Evolutionary conservation across 192 early-diverging fungal genomes (phyloP).

Genomic region (Linnemannia elongata): DNA sequence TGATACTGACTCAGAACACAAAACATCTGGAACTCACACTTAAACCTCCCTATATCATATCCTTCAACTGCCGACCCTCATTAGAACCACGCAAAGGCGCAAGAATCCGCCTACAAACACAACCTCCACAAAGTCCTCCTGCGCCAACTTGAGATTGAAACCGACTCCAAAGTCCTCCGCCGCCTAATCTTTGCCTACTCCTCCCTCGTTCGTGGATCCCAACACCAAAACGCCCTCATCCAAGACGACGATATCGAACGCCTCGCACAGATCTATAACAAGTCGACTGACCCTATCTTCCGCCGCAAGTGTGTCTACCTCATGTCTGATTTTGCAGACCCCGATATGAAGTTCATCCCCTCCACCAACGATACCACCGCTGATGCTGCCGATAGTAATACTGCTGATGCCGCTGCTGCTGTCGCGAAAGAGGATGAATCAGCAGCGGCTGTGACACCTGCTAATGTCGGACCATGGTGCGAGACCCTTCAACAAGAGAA

Average conservation of each 20-base stretch:
- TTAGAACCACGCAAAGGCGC: slow-evolving; percentile 47
- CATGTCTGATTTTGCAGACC: slow-evolving; percentile 48
- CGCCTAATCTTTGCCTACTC: slow-evolving; percentile 42
- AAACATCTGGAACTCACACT: background rate
- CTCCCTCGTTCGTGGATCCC: slow-evolving; percentile 36
- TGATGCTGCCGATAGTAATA: background rate
- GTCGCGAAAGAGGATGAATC: background rate
- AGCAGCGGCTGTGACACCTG: background rate
- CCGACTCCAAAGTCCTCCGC: slow-evolving; percentile 23
- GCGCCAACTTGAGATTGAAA: slow-evolving; percentile 26
- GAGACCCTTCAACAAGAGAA: slow-evolving; percentile 36
- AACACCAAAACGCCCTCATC: slow-evolving; percentile 5
- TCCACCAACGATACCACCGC: slow-evolving; percentile 4
- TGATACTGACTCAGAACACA: background rate
- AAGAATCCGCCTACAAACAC: slow-evolving; percentile 31
- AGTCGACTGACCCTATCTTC: slow-evolving; percentile 11
- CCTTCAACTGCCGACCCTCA: background rate
- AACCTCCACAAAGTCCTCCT: slow-evolving; percentile 42
- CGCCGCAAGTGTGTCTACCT: slow-evolving; percentile 37
- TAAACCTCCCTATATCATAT: background rate
- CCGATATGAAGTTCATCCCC: slow-evolving; percentile 40
- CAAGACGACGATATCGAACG: slow-evolving; percentile 32
- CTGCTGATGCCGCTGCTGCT: background rate
- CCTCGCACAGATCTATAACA: slow-evolving; percentile 29
- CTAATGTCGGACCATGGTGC: slow-evolving; percentile 51